Base-by-base conservation (phyloP, 257 asterid genomes). In the Capsicum pubescens region DNA sequence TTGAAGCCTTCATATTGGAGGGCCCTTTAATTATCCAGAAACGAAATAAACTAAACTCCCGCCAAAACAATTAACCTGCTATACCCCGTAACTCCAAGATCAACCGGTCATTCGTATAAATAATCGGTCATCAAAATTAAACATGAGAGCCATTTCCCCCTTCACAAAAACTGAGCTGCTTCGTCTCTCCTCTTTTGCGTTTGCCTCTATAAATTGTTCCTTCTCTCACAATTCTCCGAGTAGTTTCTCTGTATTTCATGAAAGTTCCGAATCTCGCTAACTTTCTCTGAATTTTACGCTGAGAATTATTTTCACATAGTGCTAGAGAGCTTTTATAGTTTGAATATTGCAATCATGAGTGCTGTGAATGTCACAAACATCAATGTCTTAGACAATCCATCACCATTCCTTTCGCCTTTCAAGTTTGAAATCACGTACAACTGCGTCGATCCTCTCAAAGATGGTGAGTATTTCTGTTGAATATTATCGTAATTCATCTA, bases 361-460 rank as follows among this genome's bases (percentile, higher is more conserved):
- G 98, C 98, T 63, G 97, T 97, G 84, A 95, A 93, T 87, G 90
- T 97, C 66, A 93, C 98, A 42, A 93, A 95, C 90, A 97, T 97
- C 39, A 86, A 97, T 15, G 98, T 97, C 87, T 89, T 93, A 87
- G 95, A 93, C 86, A 95, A 97, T 90, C 99, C 99, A 85, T 93
- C 98, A 83, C 87, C 97, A 86, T 97, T 97, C 87, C 82, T 86
- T 14, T 57, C 95, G 66, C 98, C 98, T 17, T 93, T 97, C 84
- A 95, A 93, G 96, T 97, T 97, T 87, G 99, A 97, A 85, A 93
- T 96, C 91, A 93, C 99, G 17, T 97, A 97, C 85, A 98, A 97
- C 83, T 95, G 98, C 83, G 96, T 97, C n/a, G 59, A 92, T 70
- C 60, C 98, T 87, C 98, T 97, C 83, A 89, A 89, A 85, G 99